Evolutionary conservation across 163 green algal genomes (phyloP), one percentile per base, ranked within the genome.

Genomic region (Scenedesmus sp.): DNA sequence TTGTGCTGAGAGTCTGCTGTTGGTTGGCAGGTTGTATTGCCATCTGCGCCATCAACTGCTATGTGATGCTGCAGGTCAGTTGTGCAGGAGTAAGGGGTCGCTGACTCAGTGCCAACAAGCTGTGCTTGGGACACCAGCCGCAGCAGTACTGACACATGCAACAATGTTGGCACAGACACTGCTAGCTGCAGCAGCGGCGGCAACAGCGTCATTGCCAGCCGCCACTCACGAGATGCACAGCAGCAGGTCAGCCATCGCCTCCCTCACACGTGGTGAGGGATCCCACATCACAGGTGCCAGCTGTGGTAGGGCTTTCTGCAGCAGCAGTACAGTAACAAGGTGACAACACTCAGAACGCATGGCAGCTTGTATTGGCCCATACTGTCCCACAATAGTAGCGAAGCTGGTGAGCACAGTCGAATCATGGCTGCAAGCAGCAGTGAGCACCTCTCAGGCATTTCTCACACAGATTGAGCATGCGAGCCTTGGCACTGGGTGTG

Each of bases 201-300:
- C 65, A 76, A 30, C 1, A 35, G 46, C n/a, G n/a, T n/a, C n/a
- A n/a, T n/a, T n/a, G n/a, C n/a, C n/a, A n/a, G n/a, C n/a, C n/a
- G n/a, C 12, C 35, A 85, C 73, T 91, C 30, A 91, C 87, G 81
- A 92, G 46, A 97, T 86, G 16, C 89, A 91, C 4, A 95, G 90
- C 70, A 98, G 93, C 82, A 98, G 87, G 84, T 95, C 92, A 24
- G 92, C 92, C 86, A 98, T 90, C 1, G 94, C 93, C 20, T 93
- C 85, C n/a, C 96, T 94, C 46, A 98, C 95, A 30, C 85, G 68
- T 3, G 93, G 85, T 6, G 91, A 86, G 2, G 91, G 33, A 93
- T 98, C 96, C 30, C 87, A 86, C 73, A 98, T 93, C 86, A 97
- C 92, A 15, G 91, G 79, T 1, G 92, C 86, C 83, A 98, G 93